phyloP scores from a whole-genome alignment of 139 green algal species.

The Desmodesmus armatus region DNA sequence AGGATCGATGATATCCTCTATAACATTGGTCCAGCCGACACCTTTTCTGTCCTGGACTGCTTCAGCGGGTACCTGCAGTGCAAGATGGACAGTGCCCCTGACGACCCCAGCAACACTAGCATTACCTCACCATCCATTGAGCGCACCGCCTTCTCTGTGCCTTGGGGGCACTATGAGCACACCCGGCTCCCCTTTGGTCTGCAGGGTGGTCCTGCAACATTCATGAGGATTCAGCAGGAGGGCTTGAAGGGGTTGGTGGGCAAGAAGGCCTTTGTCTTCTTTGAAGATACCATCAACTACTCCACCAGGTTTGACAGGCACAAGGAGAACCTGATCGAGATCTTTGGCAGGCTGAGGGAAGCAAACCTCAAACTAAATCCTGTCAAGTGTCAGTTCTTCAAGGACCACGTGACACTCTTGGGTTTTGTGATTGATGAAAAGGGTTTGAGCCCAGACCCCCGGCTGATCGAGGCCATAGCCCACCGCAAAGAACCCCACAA shows the following conservation, averaged over 20 bases:
- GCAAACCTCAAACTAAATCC: constrained; percentile 41
- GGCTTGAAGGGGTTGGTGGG: background rate
- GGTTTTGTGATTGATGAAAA: constrained; percentile 32
- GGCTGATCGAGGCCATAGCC: constrained; percentile 26
- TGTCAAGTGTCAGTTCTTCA: constrained; percentile 43
- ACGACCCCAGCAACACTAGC: too few species aligned
- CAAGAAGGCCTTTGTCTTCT: constrained; percentile 15
- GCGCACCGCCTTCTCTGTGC: background rate
- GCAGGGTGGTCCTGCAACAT: constrained; percentile 12
- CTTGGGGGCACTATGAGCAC: background rate
- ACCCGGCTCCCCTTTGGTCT: constrained; percentile 4
- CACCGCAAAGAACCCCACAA: constrained; percentile 27
- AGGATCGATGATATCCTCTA: background rate
- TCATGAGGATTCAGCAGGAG: constrained; percentile 40
- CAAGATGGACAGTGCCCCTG: too few species aligned
- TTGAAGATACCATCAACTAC: constrained; percentile 49
- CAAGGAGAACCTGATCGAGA: background rate
- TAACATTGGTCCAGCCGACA: background rate
- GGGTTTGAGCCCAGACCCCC: constrained; percentile 33
- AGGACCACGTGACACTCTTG: constrained; percentile 14
- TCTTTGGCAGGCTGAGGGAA: constrained; percentile 10
- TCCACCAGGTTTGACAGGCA: constrained; percentile 8
- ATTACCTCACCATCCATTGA: too few species aligned
- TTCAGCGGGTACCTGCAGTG: too few species aligned
- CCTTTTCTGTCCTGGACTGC: too few species aligned